A percentile compares a stretch with the other conserved stretches of the same genome.
Evolutionary conservation across 2,329 filamentous ascomycete genomes (phyloP).

Genomic region (Pseudogymnoascus sp.): DNA sequence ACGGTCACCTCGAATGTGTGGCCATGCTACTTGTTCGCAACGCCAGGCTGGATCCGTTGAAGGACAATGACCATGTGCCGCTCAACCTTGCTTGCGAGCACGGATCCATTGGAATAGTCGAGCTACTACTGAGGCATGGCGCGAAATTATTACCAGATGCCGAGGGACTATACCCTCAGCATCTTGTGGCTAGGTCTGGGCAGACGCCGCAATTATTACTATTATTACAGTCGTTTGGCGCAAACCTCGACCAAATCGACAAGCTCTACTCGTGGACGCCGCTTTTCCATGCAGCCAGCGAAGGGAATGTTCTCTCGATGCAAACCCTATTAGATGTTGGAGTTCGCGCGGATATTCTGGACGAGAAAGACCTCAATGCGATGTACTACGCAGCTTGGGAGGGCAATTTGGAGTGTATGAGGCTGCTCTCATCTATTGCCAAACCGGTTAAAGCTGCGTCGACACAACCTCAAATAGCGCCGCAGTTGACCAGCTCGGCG

Average conservation of each 20-base stretch:
- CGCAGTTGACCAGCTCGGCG: constrained; percentile 25
- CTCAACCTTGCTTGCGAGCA: constrained; percentile 93
- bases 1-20: constrained; percentile 73
- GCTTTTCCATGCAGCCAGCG: constrained; percentile 89
- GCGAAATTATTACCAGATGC: constrained; percentile 86
- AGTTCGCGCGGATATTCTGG: constrained; percentile 68
- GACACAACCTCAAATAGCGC: constrained; percentile 27
- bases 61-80: constrained; percentile 85
- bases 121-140: constrained; percentile 71
- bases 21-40: constrained; percentile 66
- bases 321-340: constrained; percentile 71
- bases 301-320: constrained; percentile 86
- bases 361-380: constrained; percentile 87
- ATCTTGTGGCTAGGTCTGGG: constrained; percentile 84
- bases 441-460: constrained; percentile 12
- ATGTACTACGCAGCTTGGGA: constrained; percentile 99
- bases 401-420: constrained; percentile 90
- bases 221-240: constrained; percentile 75
- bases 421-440: constrained; percentile 58
- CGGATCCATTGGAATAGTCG: constrained; percentile 75
- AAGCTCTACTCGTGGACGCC: constrained; percentile 98
- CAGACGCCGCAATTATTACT: constrained; percentile 71
- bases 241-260: constrained; percentile 84
- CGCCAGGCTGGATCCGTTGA: constrained; percentile 77
- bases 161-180: constrained; percentile 93